Evolutionary conservation across 768 basidiomycete species (phyloP).

Genomic region (Pilatotrama ljubarskyi): DNA sequence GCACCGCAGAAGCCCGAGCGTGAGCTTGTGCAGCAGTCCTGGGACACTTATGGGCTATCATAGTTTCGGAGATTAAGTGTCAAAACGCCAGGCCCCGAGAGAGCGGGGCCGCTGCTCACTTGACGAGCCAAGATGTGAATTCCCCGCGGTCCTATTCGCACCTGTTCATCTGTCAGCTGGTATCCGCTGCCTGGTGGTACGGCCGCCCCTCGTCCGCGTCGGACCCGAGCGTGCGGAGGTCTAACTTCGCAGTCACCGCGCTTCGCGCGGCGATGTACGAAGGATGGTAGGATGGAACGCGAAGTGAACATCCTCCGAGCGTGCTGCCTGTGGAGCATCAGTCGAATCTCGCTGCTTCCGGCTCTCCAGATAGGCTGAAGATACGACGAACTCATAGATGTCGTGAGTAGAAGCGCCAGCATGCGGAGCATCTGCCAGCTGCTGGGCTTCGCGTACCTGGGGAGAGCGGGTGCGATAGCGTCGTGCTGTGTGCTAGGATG

Average conservation of each 20-base stretch:
- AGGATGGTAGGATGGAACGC: neutral
- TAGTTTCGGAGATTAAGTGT: neutral
- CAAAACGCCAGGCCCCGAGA: neutral
- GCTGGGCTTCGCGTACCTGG: neutral
- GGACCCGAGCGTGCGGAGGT: neutral
- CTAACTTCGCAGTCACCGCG: neutral
- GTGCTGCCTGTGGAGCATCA: neutral
- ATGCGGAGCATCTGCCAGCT: slow-evolving; percentile 1
- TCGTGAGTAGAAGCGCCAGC: neutral
- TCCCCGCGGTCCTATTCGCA: too few relatives aligned
- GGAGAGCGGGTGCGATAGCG: neutral
- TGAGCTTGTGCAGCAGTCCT: too few relatives aligned
- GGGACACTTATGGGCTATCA: neutral
- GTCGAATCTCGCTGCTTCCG: neutral
- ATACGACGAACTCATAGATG: neutral
- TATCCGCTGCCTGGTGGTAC: neutral
- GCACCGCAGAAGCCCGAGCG: neutral
- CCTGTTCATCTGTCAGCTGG: too few relatives aligned
- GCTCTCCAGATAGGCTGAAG: neutral
- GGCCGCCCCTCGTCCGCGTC: neutral
- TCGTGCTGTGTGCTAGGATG: neutral
- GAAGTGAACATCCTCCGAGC: neutral
- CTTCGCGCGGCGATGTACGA: neutral
- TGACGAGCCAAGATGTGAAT: neutral
- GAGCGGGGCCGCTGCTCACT: neutral